Evolutionary conservation across 192 early-diverging fungal species (phyloP), one percentile per base, ranked within the genome.

Genomic region (Funneliformis mosseae): DNA sequence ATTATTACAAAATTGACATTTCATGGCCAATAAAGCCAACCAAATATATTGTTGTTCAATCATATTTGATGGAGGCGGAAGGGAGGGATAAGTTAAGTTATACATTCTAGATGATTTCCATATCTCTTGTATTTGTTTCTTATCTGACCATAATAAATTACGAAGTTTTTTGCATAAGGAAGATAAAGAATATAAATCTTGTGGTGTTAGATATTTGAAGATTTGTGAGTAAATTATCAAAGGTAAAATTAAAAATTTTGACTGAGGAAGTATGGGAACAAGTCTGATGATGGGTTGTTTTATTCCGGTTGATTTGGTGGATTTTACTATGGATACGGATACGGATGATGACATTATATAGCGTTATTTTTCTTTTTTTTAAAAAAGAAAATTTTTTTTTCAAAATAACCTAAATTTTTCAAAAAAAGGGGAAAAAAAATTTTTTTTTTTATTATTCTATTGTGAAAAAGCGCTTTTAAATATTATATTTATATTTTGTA

Each of bases 1-100:
- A 55, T 55, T 55, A 55, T 55, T 55, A 69, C 67, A 69, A 39
- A 69, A 39, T 69, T 33, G 10, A 69, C 67, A 69, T 69, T 9
- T 3, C 18, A 21, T 41, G 16, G 67, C 67, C 18, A 69, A 39
- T 39, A 69, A 41, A 33, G 67, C 41, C 18, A 69, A n/a, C 67
- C 67, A 69, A 69, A 69, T 41, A 69, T 69, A 69, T 69, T 69
- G 18, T 69, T 69, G 67, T 69, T 69, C 67, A 16, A 18, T 38
- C 39, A 69, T 69, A 21, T 33, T 12, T 38, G 18, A 21, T 39
- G 67, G 67, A 8, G 67, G 67, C 8, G 67, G 9, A 39, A 69
- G 33, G 21, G 27, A 41, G 21, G 67, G 67, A 42, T 69, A 69
- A 7, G 11, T n/a, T 43, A 69, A 69, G 16, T 41, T 21, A 16